Base-by-base conservation (phyloP, 2,329 filamentous ascomycete genomes). In the Diaporthe sp. region DNA sequence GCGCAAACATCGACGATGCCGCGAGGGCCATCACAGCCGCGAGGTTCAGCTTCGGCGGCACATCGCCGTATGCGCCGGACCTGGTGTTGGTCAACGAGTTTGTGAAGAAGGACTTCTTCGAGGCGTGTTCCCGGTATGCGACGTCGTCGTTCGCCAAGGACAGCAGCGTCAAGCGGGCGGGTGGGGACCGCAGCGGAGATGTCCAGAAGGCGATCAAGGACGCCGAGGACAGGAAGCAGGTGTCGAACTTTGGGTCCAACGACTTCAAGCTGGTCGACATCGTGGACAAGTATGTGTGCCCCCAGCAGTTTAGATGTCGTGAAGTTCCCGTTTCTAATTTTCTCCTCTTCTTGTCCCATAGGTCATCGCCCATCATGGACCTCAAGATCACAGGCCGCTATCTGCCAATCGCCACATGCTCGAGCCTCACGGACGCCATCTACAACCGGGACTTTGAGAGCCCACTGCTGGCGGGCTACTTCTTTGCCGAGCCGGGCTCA, bases 71-170 rank as follows among this genome's bases (percentile, higher is more conserved):
- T 79, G 88, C 90, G 0, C 92, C 92, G 0, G 91, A 93, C 78
- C 42, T 92, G 0, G 88, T 93, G 0, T 82, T 93, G 0, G 91
- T 93, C n/a, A 92, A 93, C 76, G 91, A 93, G 77, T 93, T 88
- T 75, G 84, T 87, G 4, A 89, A 89, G 82, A 85, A 88, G 73
- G 84, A 86, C 0, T 92, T 93, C 77, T 80, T 90, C 0, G 85
- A 88, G 62, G 87, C 88, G 0, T 85, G 87, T 6, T 80, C 87
- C 19, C 82, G 83, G 51, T 84, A 87, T 34, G 80, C 82, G 10
- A 80, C 80, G 34, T 76, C 80, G 55, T 77, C 77, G 3, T 78
- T 82, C 57, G 78, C 79, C 13, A 73, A 69, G 37, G 77, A 75
- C 8, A 71, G 71, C n/a, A 53, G 67, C 2, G 73, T 73, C 28